Base-by-base conservation (phyloP, 768 basidiomycete genomes). In the Tricholoma bakamatsutake region DNA sequence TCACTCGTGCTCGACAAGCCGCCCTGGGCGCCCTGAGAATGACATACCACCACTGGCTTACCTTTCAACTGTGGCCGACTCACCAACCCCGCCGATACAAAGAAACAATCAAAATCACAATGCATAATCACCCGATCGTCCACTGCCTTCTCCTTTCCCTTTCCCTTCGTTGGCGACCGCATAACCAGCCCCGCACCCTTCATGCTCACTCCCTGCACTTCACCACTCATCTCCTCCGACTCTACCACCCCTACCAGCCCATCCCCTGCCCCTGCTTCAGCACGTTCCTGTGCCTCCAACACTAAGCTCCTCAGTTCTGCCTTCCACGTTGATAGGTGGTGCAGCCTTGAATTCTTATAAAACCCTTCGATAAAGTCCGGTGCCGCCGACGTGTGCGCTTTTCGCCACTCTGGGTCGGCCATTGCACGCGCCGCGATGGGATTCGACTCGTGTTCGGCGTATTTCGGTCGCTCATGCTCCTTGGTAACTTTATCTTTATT, bases 81-180 rank as follows among this genome's bases (percentile, higher is more conserved):
- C 2, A 90, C 76, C 50, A 95, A 71, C 0, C 93, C 92, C n/a
- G 87, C 96, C 1, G 90, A 86, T 10, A 98, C 95, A 66, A 99
- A 99, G 76, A 98, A 98, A 59, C 87, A 93, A 64, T 99, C 97
- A 60, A 98, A 98, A 68, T 94, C 92, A 61, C 89, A 91, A 63
- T 94, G 92, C 89, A 94, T 90, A 63, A 93, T 88, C 9, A 90
- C 82, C 13, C 79, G 78, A 42, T 84, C 80, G 33, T 76, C 77
- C 33, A 75, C 75, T 13, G 75, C 80, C 62, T 77, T 83, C 57
- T 73, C 77, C 66, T 84, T 86, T 43, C 75, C 79, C 58, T 79
- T 82, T 12, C 65, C 64, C 61, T 75, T 75, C 17, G 67, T 64
- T 39, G 83, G 80, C 7, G 83, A 81, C 54, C 69, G 73, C 64